These are phyloP conservation scores for Psilocybe sp. DNA, from an alignment of 768 basidiomycete species.

Conservation along the genomic window DNA sequence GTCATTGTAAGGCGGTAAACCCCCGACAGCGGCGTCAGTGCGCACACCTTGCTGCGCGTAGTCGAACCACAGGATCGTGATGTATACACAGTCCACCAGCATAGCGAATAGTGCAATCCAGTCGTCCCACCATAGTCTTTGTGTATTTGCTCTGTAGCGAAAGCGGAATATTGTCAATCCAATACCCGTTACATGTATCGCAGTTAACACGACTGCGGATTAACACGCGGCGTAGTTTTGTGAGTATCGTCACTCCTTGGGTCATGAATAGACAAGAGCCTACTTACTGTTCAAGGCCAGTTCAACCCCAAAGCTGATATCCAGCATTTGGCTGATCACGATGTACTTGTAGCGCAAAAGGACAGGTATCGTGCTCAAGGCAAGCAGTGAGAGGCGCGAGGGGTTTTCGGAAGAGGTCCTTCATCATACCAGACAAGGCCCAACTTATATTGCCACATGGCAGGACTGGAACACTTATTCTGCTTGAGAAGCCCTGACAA, in stretches of 20 bases:
- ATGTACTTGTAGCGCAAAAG: no score
- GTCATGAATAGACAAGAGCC: no score
- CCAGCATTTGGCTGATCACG: not conserved
- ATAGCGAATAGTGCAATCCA: conserved; percentile 13
- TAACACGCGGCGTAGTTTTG: no score
- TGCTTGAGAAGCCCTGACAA: no score
- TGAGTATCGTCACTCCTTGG: no score
- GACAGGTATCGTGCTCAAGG: no score
- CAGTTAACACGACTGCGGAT: conserved; percentile 1
- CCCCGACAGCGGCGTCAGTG: not conserved
- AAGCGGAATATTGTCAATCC: conserved; percentile 13
- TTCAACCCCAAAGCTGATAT: conserved; percentile 7
- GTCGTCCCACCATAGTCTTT: conserved; percentile 22
- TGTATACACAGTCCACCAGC: conserved; percentile 11
- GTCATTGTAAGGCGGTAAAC: not conserved
- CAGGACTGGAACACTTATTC: no score
- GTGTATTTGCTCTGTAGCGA: conserved; percentile 12
- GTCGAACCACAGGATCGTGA: conserved; percentile 13
- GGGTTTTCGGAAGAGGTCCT: no score
- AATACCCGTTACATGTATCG: conserved; percentile 13
- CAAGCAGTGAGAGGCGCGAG: no score
- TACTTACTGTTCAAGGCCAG: conserved; percentile 5
- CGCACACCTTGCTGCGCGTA: conserved; percentile 1
- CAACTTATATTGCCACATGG: no score
- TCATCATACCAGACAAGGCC: no score